Percentiles rank a stretch among this genome's conserved stretches.
Conservation (phyloP, 2,329 filamentous ascomycete genomes). For the Cladosporium austrohemisphaericum region DNA sequence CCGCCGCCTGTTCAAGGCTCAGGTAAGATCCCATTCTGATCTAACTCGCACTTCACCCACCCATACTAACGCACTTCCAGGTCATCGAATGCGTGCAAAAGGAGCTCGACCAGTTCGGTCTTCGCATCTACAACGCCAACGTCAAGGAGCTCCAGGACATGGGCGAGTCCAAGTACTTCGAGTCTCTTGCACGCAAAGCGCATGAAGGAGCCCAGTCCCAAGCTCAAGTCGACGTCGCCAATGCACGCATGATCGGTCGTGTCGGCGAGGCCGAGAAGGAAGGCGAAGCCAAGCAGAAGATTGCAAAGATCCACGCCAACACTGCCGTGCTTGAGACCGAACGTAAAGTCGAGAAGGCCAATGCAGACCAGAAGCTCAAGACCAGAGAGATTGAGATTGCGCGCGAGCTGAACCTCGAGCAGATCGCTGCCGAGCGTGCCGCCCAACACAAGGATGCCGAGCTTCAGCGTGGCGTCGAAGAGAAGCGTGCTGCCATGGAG, state of each 20-base stretch:
- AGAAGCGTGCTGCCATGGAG: constrained; percentile 73
- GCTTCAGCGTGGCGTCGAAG: constrained; percentile 72
- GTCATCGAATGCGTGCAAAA: constrained; percentile 63
- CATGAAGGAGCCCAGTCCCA: constrained; percentile 83
- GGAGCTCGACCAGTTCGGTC: constrained; percentile 76
- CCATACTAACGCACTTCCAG: constrained; percentile 36
- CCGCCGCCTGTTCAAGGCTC: constrained; percentile 66
- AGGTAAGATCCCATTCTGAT: not conserved
- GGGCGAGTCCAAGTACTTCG: constrained; percentile 76
- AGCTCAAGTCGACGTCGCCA: constrained; percentile 60
- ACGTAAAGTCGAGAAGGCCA: constrained; percentile 74
- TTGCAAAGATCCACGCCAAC: constrained; percentile 82
- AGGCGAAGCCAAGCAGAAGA: constrained; percentile 77
- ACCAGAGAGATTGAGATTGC: constrained; percentile 69
- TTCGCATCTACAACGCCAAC: constrained; percentile 65
- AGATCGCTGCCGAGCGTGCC: constrained; percentile 67
- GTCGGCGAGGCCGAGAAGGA: constrained; percentile 74
- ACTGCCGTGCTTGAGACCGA: constrained; percentile 82
- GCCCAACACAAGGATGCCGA: constrained; percentile 77
- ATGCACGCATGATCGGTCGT: constrained; percentile 61
- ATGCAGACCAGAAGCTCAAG: constrained; percentile 70
- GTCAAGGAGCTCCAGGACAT: constrained; percentile 86
- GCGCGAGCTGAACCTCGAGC: constrained; percentile 70
- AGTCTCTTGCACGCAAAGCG: constrained; percentile 74
- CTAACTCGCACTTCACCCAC: not conserved